phyloP scores from a whole-genome alignment of 2,329 filamentous ascomycete species.

The Nemania sp. region DNA sequence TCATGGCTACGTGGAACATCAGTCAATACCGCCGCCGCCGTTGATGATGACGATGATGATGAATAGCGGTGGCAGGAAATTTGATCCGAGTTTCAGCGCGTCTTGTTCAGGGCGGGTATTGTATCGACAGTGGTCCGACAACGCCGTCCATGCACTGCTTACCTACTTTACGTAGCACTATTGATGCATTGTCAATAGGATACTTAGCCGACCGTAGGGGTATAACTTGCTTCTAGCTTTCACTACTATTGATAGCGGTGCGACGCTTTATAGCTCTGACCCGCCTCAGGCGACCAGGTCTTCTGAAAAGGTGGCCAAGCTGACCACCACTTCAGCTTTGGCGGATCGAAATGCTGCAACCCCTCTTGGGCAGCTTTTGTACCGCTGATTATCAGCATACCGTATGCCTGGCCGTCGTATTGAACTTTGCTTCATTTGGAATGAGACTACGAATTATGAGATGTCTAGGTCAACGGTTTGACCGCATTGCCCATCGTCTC shows the following conservation, averaged over 20 bases:
- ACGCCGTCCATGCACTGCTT: conserved; percentile 22
- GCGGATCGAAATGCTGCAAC: conserved; percentile 18
- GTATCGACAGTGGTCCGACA: conserved; percentile 9
- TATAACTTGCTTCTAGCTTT: conserved; percentile 3
- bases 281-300: conserved; percentile 3
- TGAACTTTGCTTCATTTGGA: conserved; percentile 1
- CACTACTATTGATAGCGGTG: not conserved
- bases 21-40: no score
- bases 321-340: conserved; percentile 22
- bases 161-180: conserved; percentile 9
- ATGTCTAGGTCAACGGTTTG: not conserved
- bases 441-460: conserved; percentile 1
- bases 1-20: conserved; percentile 5
- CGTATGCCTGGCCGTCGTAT: not conserved
- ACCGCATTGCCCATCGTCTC: no score
- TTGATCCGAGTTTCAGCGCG: not conserved
- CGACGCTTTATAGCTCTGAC: not conserved
- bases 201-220: not conserved
- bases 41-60: conserved; percentile 3
- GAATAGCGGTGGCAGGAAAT: not conserved
- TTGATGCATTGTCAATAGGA: conserved; percentile 17
- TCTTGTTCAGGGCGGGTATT: no score
- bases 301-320: conserved; percentile 7
- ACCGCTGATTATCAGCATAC: conserved; percentile 7
- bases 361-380: not conserved